These are phyloP conservation scores for Cochlearia excelsa DNA, from an alignment of 345 rosid genomes.

Conservation along the genomic window DNA sequence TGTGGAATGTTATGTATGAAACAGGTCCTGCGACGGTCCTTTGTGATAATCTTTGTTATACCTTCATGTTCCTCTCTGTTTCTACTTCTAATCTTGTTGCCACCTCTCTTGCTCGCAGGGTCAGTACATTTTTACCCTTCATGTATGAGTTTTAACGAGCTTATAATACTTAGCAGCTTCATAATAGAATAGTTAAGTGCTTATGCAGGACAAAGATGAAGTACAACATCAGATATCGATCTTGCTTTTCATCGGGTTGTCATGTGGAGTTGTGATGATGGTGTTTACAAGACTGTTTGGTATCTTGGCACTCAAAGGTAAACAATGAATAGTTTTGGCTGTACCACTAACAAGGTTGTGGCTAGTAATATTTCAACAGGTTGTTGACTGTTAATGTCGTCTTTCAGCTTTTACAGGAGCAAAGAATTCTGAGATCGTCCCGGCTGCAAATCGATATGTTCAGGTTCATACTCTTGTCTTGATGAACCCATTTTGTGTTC, in stretches of 20 bases:
- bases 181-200: conserved; percentile 11
- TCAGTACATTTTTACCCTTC: conserved; percentile 23
- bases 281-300: conserved; percentile 66
- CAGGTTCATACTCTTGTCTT: conserved; percentile 54
- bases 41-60: conserved; percentile 50
- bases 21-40: conserved; percentile 55
- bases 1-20: background rate
- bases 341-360: conserved; percentile 11
- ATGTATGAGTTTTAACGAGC: background rate
- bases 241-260: conserved; percentile 69
- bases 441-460: conserved; percentile 78
- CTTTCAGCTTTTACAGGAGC: conserved; percentile 74
- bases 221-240: conserved; percentile 89
- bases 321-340: conserved; percentile 24
- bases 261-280: conserved; percentile 71
- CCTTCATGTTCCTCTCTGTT: conserved; percentile 60
- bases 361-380: conserved; percentile 7
- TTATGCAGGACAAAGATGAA: conserved; percentile 67
- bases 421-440: conserved; percentile 63
- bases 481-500: conserved; percentile 2
- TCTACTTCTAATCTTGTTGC: conserved; percentile 63
- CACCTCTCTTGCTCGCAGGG: conserved; percentile 52
- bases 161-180: conserved; percentile 13
- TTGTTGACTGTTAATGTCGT: conserved; percentile 21
- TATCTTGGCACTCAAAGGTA: conserved; percentile 71